Percentiles rank a stretch among this genome's conserved stretches.
Conservation (phyloP, 441 rosid species). For the Capsella rubella region DNA sequence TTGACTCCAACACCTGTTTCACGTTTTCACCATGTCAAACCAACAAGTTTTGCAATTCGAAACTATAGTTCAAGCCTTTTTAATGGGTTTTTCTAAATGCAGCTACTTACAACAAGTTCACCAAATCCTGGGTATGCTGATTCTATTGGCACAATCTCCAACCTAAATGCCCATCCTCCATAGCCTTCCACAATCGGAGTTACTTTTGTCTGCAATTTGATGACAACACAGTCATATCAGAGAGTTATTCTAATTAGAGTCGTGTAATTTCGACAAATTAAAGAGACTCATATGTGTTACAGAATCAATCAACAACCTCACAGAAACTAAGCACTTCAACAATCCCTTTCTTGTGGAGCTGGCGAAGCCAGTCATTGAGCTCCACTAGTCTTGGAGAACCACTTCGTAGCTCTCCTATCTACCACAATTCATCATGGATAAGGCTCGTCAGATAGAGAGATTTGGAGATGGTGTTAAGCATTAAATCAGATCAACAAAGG, state of each 20-base stretch:
- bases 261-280: not conserved
- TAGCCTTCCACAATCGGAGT: constrained; percentile 98
- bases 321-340: constrained; percentile 94
- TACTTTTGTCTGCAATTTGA: constrained; percentile 81
- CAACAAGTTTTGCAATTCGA: not conserved
- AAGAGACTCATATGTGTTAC: constrained; percentile 5
- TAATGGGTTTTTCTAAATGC: not conserved
- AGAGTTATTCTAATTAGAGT: not conserved
- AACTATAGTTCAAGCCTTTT: not conserved
- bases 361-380: constrained; percentile 86
- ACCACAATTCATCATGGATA: constrained; percentile 32
- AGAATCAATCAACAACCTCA: constrained; percentile 61
- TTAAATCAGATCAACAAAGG: constrained; percentile 14
- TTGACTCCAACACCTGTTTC: constrained; percentile 86
- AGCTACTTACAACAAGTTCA: constrained; percentile 81
- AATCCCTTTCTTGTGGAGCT: constrained; percentile 78
- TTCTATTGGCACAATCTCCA: constrained; percentile 94
- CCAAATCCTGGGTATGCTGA: constrained; percentile 99
- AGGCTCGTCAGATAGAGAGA: constrained; percentile 15
- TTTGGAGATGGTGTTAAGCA: not conserved
- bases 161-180: constrained; percentile 97
- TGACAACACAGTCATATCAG: constrained; percentile 11
- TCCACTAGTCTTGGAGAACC: constrained; percentile 88
- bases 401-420: constrained; percentile 97
- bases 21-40: constrained; percentile 8